Conservation (phyloP, 2,329 filamentous ascomycete species). For the Purpureocillium takamizusanense region DNA sequence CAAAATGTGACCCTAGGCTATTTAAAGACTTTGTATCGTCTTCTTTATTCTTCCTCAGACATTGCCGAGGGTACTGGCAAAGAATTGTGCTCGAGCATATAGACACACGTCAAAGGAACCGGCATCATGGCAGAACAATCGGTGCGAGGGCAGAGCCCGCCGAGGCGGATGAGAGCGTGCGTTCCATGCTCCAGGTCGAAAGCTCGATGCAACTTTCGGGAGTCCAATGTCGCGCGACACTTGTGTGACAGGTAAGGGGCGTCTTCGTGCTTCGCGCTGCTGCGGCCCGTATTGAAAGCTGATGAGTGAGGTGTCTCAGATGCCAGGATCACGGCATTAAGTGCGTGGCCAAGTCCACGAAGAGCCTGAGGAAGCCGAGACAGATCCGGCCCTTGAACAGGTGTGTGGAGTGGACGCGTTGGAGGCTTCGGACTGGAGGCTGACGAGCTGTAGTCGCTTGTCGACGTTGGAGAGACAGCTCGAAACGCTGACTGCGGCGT, state of each 20-base stretch:
- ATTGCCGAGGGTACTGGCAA: no score
- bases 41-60: no score
- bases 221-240: conserved; percentile 11
- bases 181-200: conserved; percentile 18
- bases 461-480: conserved; percentile 14
- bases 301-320: not conserved
- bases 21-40: no score
- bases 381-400: conserved; percentile 16
- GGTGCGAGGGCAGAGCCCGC: conserved; percentile 14
- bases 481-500: conserved; percentile 9
- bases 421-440: not conserved
- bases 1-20: no score
- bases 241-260: conserved; percentile 17
- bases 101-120: no score
- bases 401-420: conserved; percentile 8
- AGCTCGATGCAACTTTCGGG: conserved; percentile 18
- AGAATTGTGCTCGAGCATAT: no score
- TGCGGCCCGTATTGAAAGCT: no score
- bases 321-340: conserved; percentile 12
- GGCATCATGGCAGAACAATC: no score
- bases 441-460: conserved; percentile 10
- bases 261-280: not conserved
- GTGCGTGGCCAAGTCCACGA: conserved; percentile 19
- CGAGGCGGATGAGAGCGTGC: conserved; percentile 19
- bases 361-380: conserved; percentile 19